phyloP scores from a whole-genome alignment of 2,329 filamentous ascomycete genomes.

The Trichoderma sp. region DNA sequence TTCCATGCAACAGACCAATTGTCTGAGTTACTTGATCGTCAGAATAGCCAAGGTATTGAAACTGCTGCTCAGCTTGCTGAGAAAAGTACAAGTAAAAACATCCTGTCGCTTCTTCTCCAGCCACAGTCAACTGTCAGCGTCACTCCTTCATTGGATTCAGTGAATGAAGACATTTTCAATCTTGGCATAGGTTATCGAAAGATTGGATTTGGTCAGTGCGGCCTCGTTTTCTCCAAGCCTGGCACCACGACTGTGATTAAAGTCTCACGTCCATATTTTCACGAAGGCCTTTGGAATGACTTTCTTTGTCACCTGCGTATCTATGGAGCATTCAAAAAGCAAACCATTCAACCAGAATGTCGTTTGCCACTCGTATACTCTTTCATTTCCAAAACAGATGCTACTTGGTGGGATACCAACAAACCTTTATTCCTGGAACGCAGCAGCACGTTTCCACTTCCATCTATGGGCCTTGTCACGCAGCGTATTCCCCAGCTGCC shows the following conservation, averaged over 20 bases:
- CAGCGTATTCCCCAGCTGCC: conserved; percentile 37
- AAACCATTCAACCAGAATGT: neutral
- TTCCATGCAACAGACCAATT: neutral
- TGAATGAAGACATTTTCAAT: neutral
- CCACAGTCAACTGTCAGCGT: neutral
- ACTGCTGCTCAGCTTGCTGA: neutral
- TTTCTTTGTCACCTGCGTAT: conserved; percentile 32
- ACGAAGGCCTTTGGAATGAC: conserved; percentile 33
- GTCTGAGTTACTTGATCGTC: neutral
- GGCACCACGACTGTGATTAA: conserved; percentile 33
- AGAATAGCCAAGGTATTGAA: neutral
- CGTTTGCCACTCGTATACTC: neutral
- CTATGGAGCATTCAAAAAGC: neutral
- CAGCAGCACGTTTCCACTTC: conserved; percentile 30
- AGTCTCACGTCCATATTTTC: conserved; percentile 32
- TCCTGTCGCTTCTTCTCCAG: neutral
- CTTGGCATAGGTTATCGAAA: conserved; percentile 28
- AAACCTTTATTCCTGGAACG: neutral
- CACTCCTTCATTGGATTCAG: neutral
- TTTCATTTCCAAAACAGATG: neutral
- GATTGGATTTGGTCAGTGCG: conserved; percentile 38
- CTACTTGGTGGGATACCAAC: neutral
- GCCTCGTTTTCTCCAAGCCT: conserved; percentile 34
- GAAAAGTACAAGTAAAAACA: neutral
- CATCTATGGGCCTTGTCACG: conserved; percentile 32